Conservation (phyloP, 768 basidiomycete species). For the Serendipita sp. region DNA sequence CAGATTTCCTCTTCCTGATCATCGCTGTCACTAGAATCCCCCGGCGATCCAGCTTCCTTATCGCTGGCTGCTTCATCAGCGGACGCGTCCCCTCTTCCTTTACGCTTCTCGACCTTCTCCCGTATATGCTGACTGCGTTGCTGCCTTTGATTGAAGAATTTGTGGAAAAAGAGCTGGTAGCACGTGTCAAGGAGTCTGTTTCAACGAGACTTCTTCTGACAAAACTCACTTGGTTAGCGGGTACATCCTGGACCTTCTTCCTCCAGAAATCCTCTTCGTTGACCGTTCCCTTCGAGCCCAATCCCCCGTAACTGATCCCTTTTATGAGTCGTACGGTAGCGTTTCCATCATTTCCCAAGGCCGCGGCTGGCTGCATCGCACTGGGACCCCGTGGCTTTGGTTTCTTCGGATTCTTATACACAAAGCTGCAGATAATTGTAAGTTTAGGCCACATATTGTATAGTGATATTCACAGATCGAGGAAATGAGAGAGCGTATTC, state of each 20-base stretch:
- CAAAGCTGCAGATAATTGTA: conserved; percentile 29
- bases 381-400: conserved; percentile 54
- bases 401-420: conserved; percentile 91
- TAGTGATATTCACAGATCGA: conserved; percentile 45
- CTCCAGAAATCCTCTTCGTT: conserved; percentile 67
- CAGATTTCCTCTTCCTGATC: conserved; percentile 61
- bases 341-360: conserved; percentile 33
- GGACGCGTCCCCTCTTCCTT: conserved; percentile 11
- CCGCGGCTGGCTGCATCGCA: conserved; percentile 89
- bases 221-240: conserved; percentile 62
- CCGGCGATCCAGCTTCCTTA: conserved; percentile 19
- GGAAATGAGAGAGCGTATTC: conserved; percentile 86
- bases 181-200: conserved; percentile 5
- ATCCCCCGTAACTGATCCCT: conserved; percentile 45
- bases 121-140: conserved; percentile 34
- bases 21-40: conserved; percentile 22
- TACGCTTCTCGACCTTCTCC: conserved; percentile 28
- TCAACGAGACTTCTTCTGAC: not conserved
- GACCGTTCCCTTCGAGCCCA: conserved; percentile 30
- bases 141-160: conserved; percentile 64
- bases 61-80: conserved; percentile 17
- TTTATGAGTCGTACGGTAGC: conserved; percentile 40
- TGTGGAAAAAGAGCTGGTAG: conserved; percentile 71
- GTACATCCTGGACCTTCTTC: conserved; percentile 50
- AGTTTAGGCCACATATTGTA: not conserved